Conservation (phyloP, 371 early-diverging fungal genomes). For the Umbelopsis sp. region DNA sequence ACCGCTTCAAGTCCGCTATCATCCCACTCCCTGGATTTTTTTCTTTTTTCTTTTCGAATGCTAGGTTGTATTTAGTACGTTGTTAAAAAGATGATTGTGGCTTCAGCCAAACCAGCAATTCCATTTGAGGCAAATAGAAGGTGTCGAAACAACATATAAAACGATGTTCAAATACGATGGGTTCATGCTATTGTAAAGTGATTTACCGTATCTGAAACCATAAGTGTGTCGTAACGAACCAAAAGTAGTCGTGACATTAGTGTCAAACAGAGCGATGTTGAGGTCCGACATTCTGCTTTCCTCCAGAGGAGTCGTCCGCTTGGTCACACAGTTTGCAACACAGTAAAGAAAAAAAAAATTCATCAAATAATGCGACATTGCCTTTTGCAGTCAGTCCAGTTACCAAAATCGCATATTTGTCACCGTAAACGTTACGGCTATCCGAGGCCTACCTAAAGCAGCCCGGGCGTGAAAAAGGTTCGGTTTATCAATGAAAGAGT, state of each 20-base stretch:
- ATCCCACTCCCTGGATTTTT: background rate
- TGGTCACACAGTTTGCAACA: constrained; percentile 14
- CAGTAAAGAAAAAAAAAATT: background rate
- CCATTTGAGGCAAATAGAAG: too few species aligned
- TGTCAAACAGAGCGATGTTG: constrained; percentile 13
- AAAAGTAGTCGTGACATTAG: constrained; percentile 12
- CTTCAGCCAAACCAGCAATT: background rate
- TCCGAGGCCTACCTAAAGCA: constrained; percentile 17
- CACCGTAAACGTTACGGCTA: constrained; percentile 10
- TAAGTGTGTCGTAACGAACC: background rate
- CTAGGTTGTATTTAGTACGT: too few species aligned
- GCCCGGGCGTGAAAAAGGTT: constrained; percentile 3
- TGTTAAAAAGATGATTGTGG: background rate
- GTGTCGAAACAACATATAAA: too few species aligned
- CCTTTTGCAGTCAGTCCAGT: constrained; percentile 9
- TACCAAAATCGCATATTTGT: constrained; percentile 10
- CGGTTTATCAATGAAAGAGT: too few species aligned
- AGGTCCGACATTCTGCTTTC: constrained; percentile 4
- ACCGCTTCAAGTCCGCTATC: background rate
- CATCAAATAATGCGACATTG: constrained; percentile 10
- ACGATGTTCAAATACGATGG: too few species aligned
- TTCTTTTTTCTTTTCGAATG: background rate
- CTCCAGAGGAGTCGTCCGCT: background rate
- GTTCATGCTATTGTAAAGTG: too few species aligned
- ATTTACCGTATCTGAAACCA: background rate